phyloP scores from a whole-genome alignment of 352 stramenopile genomes.

The Blastocystis sp. region DNA sequence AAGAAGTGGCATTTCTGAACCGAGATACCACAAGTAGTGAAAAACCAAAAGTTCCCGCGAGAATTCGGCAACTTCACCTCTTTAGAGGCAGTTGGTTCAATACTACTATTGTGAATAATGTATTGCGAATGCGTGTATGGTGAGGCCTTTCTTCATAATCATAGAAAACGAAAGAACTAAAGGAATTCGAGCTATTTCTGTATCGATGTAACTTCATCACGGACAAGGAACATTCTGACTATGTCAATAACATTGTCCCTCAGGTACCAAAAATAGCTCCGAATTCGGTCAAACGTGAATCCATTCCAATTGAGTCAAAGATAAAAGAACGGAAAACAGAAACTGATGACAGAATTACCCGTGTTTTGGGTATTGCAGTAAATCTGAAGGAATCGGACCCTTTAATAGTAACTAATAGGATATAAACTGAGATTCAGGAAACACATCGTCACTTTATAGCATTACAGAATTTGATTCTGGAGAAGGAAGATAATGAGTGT shows the following conservation, averaged over 20 bases:
- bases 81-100: constrained; percentile 13
- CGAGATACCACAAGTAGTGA: constrained; percentile 37
- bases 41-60: constrained; percentile 9
- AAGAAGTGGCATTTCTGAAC: constrained; percentile 35
- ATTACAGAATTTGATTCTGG: no score
- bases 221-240: constrained; percentile 23
- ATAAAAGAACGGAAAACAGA: no score
- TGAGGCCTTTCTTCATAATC: not conserved
- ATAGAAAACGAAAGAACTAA: constrained; percentile 56
- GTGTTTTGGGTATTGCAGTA: no score
- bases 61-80: constrained; percentile 29
- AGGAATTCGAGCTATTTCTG: constrained; percentile 51
- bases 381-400: no score
- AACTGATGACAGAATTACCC: no score
- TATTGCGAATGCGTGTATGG: constrained; percentile 33
- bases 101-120: not conserved
- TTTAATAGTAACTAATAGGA: no score
- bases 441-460: no score
- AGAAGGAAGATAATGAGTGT: no score
- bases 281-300: no score
- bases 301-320: no score
- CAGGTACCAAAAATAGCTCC: no score
- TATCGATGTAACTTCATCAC: constrained; percentile 22
- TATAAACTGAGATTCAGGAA: no score
- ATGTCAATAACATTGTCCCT: constrained; percentile 23